A percentile compares a stretch with the other conserved stretches of the same genome.
These are phyloP conservation scores for Calamus simplicifolius DNA, from an alignment of 176 grass and related monocot genomes.

Conservation along the genomic window DNA sequence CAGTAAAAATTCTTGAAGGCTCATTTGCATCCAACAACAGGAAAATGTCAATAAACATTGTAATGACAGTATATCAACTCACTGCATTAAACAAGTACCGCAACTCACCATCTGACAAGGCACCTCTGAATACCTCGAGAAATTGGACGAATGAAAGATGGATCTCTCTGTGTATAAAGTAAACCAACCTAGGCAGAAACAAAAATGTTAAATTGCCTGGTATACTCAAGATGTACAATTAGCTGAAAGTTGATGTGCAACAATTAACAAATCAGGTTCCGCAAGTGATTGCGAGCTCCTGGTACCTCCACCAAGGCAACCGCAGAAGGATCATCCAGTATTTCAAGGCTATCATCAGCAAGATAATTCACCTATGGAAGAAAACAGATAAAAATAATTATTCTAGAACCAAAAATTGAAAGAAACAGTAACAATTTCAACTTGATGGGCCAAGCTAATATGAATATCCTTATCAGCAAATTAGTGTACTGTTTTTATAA, in stretches of 20 bases:
- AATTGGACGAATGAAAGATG: conserved; percentile 77
- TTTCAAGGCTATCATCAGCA: conserved; percentile 77
- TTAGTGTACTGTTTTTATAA: no score
- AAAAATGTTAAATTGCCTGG: no score
- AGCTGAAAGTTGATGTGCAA: no score
- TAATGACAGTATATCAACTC: conserved; percentile 7
- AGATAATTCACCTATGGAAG: conserved; percentile 79
- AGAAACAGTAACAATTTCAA: background rate
- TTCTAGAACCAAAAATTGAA: background rate
- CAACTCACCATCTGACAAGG: conserved; percentile 77
- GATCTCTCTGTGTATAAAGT: conserved; percentile 85
- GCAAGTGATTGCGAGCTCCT: background rate
- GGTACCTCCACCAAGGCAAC: conserved; percentile 77
- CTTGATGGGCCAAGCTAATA: no score
- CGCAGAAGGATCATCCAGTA: conserved; percentile 87
- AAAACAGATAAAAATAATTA: conserved; percentile 9
- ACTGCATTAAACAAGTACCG: conserved; percentile 6
- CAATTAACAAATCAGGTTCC: no score
- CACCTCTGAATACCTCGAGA: conserved; percentile 80
- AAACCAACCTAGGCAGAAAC: conserved; percentile 55
- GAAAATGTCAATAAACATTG: conserved; percentile 4
- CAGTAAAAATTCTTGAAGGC: conserved; percentile 46
- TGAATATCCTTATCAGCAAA: no score
- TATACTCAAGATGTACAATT: no score
- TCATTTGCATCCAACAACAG: conserved; percentile 45